These are phyloP conservation scores for Silybum marianum DNA, from an alignment of 129 eudicot species.

Conservation along the genomic window DNA sequence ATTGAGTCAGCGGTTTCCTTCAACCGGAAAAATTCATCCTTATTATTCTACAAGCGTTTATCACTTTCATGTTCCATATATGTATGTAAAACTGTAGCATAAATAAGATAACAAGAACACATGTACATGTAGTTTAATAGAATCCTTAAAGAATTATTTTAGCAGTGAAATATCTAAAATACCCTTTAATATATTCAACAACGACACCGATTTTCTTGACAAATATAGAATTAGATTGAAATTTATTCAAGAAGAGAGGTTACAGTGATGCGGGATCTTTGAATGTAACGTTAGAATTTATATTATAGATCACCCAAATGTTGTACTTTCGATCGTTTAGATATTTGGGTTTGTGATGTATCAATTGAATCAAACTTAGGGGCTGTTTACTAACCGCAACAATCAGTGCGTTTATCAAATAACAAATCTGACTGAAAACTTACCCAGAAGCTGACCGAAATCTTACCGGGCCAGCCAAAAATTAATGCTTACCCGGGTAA, in stretches of 20 bases:
- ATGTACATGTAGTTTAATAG: conserved; percentile 2
- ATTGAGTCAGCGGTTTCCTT: conserved; percentile 3
- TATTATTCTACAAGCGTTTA: not conserved
- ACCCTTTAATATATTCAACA: not conserved
- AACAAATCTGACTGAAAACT: too few relatives aligned
- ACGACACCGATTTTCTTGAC: not conserved
- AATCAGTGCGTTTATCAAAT: too few relatives aligned
- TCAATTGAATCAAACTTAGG: too few relatives aligned
- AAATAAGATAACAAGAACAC: conserved; percentile 19
- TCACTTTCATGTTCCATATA: conserved; percentile 7
- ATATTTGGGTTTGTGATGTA: too few relatives aligned
- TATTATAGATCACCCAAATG: not conserved
- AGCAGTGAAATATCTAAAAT: not conserved
- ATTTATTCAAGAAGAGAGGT: not conserved
- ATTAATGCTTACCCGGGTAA: too few relatives aligned
- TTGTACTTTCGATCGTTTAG: not conserved
- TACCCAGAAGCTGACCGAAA: too few relatives aligned
- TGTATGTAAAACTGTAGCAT: conserved; percentile 20
- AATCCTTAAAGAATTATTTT: not conserved
- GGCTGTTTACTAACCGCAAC: too few relatives aligned
- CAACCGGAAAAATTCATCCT: conserved; percentile 7
- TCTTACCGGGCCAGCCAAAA: too few relatives aligned
- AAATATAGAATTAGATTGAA: not conserved
- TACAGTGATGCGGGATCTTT: not conserved
- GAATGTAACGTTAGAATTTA: not conserved